These are phyloP conservation scores for Leccinum arenicola DNA, from an alignment of 768 basidiomycete species.

Conservation along the genomic window DNA sequence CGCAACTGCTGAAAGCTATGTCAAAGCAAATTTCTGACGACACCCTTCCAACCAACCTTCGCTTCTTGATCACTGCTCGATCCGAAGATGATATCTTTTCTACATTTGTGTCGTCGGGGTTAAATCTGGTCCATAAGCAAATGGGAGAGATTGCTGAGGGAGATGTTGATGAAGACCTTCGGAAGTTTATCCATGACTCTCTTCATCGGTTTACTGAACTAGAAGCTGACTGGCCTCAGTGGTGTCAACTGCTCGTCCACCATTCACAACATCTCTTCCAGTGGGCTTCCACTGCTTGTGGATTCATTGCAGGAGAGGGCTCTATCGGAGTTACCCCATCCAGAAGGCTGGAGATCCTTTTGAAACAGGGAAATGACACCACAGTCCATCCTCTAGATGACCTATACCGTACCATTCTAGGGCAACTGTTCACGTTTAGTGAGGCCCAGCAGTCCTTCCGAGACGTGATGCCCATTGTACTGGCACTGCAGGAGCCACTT, in stretches of 20 bases:
- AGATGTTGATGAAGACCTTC: not conserved
- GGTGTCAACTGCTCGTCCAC: not conserved
- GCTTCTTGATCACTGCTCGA: no score
- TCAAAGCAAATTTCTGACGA: not conserved
- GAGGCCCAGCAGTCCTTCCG: not conserved
- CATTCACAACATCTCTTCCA: not conserved
- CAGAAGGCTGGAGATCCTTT: not conserved
- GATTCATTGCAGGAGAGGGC: not conserved
- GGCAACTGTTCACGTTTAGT: not conserved
- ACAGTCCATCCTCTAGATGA: not conserved
- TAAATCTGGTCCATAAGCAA: not conserved
- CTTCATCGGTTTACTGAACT: not conserved
- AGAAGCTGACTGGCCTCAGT: not conserved
- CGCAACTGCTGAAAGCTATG: not conserved
- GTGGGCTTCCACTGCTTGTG: not conserved
- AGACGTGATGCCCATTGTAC: not conserved
- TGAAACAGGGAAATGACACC: not conserved
- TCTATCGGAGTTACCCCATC: not conserved
- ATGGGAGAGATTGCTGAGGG: not conserved
- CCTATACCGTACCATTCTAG: not conserved
- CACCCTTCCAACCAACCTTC: not conserved
- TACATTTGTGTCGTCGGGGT: not conserved
- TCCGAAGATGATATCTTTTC: not conserved
- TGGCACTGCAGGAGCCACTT: not conserved
- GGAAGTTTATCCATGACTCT: not conserved